Base-by-base conservation (phyloP, 371 early-diverging fungal genomes). In the Mycotypha africana region DNA sequence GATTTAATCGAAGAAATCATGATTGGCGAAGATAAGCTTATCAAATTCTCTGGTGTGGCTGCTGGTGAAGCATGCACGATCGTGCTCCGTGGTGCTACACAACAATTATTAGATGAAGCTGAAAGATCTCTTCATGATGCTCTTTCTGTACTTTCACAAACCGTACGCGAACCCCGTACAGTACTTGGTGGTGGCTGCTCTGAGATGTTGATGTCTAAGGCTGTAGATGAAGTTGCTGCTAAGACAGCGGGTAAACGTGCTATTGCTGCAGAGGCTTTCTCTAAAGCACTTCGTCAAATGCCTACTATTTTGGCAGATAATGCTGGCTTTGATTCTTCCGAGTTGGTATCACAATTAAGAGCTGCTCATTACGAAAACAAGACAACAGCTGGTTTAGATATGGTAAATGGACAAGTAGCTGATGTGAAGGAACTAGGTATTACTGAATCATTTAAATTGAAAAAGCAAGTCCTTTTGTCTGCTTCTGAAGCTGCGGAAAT, bases 111-210 rank as follows among this genome's bases (percentile, higher is more conserved):
- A 25, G 99, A 99, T 75, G 99, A 99, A 75, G 98, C 99, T 30
- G 99, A 99, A 78, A 87, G 99, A 48, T 93, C 95, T 15, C 80
- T 99, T 39, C 99, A 99, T 62, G 99, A 99, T 63, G 99, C 99
- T 22, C 85, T 99, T 39, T 93, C 94, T 65, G 99, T 99, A 8
- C 76, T 99, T 33, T 91, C 95, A 41, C 97, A 96, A 74, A 94
- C 95, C 28, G 92, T 96, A 19, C 81, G 80, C 52, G 94, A 97
- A 65, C 93, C 95, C n/a, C 83, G 90, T 43, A 96, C 95, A 38
- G 93, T 97, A 3, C 79, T 93, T 25, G 99, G 99, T 34, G 99
- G 99, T 45, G 99, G 80, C 7, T 96, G 96, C 70, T 79, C 95
- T 7, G 99, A 99, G 78, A 92, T 94, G 82, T 72, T 93, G 53